Conservation (phyloP, 139 green algal species). For the Chloropicon primus region DNA sequence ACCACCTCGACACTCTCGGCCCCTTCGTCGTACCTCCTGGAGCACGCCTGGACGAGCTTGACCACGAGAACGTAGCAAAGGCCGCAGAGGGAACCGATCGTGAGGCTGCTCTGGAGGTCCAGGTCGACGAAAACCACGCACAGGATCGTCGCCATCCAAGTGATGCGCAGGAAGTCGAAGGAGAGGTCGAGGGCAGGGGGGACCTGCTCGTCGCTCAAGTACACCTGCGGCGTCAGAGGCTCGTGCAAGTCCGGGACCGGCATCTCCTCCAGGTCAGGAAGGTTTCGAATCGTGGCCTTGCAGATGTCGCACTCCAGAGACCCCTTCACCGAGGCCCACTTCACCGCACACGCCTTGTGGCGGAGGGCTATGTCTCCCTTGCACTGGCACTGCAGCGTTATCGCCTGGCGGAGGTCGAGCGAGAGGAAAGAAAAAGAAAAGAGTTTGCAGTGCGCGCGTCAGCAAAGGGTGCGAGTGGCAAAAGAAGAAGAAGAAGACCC, state of each 20-base stretch:
- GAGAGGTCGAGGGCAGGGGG: conserved; percentile 42
- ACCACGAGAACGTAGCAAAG: conserved; percentile 28
- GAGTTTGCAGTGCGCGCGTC: no score
- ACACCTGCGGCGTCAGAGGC: conserved; percentile 1
- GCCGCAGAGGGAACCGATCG: conserved; percentile 38
- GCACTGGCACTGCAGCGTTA: conserved; percentile 55
- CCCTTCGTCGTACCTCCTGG: no score
- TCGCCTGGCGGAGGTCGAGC: no score
- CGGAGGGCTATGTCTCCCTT: conserved; percentile 62
- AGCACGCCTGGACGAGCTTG: conserved; percentile 4
- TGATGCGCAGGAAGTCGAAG: conserved; percentile 70
- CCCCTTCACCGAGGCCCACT: conserved; percentile 63
- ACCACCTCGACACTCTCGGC: no score
- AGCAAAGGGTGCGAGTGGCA: no score
- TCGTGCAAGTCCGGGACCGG: neutral
- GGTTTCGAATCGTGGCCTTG: conserved; percentile 38
- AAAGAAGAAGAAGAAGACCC: no score
- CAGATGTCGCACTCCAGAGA: conserved; percentile 31
- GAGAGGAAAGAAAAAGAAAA: no score
- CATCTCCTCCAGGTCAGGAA: conserved; percentile 25
- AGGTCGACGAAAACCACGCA: conserved; percentile 54
- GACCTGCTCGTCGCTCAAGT: conserved; percentile 15
- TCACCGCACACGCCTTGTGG: conserved; percentile 57
- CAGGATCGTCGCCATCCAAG: conserved; percentile 55
- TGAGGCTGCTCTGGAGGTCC: conserved; percentile 30